Evolutionary conservation across 305 asterid genomes (phyloP).

Genomic region (Fraxinus dipetala): DNA sequence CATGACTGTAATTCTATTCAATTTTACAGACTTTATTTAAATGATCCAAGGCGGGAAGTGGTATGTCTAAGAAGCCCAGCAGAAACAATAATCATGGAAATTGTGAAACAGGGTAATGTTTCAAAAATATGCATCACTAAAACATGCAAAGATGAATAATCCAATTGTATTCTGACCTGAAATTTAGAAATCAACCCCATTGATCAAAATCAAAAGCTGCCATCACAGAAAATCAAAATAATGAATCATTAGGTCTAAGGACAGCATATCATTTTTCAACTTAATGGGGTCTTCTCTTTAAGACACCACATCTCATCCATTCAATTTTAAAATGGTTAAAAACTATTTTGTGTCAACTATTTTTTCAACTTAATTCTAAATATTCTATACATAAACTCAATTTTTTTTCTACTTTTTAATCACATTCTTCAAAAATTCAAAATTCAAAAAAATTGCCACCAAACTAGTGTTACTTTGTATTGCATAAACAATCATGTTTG

Average conservation of each 20-base stretch:
- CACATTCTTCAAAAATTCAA: too few relatives aligned
- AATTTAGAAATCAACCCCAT: background rate
- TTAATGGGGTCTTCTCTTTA: background rate
- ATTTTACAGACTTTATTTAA: slow-evolving; percentile 21
- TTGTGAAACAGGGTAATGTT: background rate
- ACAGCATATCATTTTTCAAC: slow-evolving; percentile 7
- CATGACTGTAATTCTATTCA: background rate
- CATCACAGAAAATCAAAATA: background rate
- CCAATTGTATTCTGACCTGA: slow-evolving; percentile 90
- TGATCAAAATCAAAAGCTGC: background rate
- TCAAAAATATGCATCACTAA: background rate
- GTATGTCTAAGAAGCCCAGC: slow-evolving; percentile 54
- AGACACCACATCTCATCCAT: too few relatives aligned
- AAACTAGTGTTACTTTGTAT: too few relatives aligned
- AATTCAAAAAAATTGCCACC: too few relatives aligned
- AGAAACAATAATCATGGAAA: slow-evolving; percentile 9
- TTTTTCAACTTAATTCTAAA: too few relatives aligned
- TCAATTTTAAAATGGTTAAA: too few relatives aligned
- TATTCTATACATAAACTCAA: too few relatives aligned
- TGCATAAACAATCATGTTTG: too few relatives aligned
- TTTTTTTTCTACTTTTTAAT: too few relatives aligned
- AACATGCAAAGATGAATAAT: background rate
- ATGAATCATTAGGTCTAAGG: slow-evolving; percentile 26
- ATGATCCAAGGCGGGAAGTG: slow-evolving; percentile 59
- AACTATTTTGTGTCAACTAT: too few relatives aligned